Evolutionary conservation across 441 rosid species (phyloP), one percentile per base, ranked within the genome.

Genomic region (Erodium moschatum): DNA sequence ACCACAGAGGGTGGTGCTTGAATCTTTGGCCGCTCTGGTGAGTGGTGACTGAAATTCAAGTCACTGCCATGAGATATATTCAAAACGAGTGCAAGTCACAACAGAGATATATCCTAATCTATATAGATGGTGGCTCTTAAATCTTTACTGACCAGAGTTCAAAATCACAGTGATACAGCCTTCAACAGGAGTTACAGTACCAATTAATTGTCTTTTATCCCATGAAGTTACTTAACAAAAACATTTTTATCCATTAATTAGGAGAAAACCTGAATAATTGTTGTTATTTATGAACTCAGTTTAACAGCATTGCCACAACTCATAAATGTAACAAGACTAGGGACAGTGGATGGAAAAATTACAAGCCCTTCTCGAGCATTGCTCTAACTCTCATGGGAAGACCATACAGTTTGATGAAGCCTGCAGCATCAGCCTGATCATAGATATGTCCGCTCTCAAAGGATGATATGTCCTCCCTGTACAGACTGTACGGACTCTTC

Each of bases 341-440:
- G 38, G 5, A 5, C 58, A 52, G 0, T n/a, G 18, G 6, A 52
- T 52, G 19, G 58, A 15, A 50, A 52, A 52, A 52, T 54, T 54
- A 54, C 61, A 54, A 54, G 21, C 61, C 61, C 61, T 54, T 54
- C 61, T 54, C 61, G 15, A 54, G 61, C 61, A 54, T 54, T 54
- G 61, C 61, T 16, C 61, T 54, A 18, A 54, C 61, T 54, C 61
- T 54, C 61, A 54, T 54, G 61, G 61, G 61, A 54, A 54, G 61
- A 21, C 61, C 61, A 8, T 54, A 54, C 20, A 54, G 20, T 18
- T 16, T 54, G 61, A 54, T 54, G 24, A 54, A 54, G 0, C 61
- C 61, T 6, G 61, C 24, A 6, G 61, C 61, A 19, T 54, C 61
- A 0, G 61, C 61, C 61, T 54, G 61, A 54, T 54, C 61, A 18